Evolutionary conservation across 2,329 filamentous ascomycete genomes (phyloP).

Genomic region (Cytospora piceicola): DNA sequence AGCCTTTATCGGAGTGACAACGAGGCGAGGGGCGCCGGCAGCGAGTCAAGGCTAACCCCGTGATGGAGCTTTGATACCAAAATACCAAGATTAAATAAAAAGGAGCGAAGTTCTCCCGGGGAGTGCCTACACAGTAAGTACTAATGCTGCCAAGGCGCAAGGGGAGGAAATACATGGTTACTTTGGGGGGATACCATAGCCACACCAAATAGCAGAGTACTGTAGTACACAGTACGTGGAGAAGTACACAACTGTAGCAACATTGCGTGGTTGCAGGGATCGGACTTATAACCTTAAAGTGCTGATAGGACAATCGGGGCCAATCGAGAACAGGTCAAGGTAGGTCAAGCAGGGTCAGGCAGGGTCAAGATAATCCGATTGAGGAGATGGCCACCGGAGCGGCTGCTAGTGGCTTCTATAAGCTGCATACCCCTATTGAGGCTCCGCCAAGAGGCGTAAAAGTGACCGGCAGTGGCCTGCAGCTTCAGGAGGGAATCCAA

Average conservation of each 20-base stretch:
- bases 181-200: background rate
- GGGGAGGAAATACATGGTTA: constrained; percentile 2
- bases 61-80: constrained; percentile 26
- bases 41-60: constrained; percentile 18
- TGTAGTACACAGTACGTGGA: background rate
- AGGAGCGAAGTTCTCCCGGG: constrained; percentile 2
- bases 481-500: background rate
- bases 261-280: background rate
- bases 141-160: constrained; percentile 3
- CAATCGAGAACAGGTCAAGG: constrained; percentile 3
- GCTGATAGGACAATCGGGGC: constrained; percentile 25
- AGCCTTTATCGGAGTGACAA: background rate
- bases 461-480: background rate
- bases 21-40: background rate
- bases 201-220: background rate
- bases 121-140: constrained; percentile 2
- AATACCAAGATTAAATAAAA: no score
- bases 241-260: background rate
- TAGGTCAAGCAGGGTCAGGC: no score
- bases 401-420: constrained; percentile 11
- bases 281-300: constrained; percentile 28
- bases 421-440: constrained; percentile 15
- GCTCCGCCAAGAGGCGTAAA: constrained; percentile 8
- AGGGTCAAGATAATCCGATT: background rate
- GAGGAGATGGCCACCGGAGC: background rate